These are phyloP conservation scores for Phialophora macrospora DNA, from an alignment of 2,329 filamentous ascomycete genomes.

Conservation along the genomic window DNA sequence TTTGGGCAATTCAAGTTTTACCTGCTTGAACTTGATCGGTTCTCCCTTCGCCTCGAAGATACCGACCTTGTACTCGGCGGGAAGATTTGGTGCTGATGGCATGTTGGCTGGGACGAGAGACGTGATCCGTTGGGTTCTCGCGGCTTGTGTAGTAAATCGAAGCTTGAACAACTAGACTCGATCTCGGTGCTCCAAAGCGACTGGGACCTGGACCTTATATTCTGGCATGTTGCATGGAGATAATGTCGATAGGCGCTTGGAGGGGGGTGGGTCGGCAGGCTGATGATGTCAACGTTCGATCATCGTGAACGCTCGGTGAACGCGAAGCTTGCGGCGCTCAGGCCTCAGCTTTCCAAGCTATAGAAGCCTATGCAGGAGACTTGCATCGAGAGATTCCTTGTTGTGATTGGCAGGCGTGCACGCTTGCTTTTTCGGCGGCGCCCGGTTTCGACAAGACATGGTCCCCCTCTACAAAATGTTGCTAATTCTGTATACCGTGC, in stretches of 20 bases:
- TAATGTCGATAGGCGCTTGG: not conserved
- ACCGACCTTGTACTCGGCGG: slow-evolving; percentile 70
- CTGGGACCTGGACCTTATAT: not conserved
- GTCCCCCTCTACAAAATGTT: not conserved
- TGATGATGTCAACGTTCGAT: not conserved
- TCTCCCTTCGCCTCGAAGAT: slow-evolving; percentile 60
- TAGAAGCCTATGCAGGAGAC: not conserved
- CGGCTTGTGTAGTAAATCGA: slow-evolving; percentile 1
- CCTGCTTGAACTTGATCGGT: slow-evolving; percentile 63
- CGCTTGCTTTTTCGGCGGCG: not conserved
- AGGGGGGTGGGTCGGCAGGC: not conserved
- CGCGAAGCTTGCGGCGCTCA: not conserved
- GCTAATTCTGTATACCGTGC: not conserved
- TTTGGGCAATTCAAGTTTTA: slow-evolving; percentile 62
- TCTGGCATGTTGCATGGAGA: not conserved
- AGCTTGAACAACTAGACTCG: not conserved
- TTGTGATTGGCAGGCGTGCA: not conserved
- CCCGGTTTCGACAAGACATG: not conserved
- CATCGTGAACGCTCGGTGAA: too few species aligned
- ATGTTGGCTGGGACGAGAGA: slow-evolving; percentile 15
- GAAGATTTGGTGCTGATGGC: slow-evolving; percentile 48
- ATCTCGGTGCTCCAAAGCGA: not conserved
- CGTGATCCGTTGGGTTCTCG: not conserved
- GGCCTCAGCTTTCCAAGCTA: not conserved
- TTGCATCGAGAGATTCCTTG: not conserved